Conservation (phyloP, 2,329 filamentous ascomycete genomes). For the Calycina herbarum region DNA sequence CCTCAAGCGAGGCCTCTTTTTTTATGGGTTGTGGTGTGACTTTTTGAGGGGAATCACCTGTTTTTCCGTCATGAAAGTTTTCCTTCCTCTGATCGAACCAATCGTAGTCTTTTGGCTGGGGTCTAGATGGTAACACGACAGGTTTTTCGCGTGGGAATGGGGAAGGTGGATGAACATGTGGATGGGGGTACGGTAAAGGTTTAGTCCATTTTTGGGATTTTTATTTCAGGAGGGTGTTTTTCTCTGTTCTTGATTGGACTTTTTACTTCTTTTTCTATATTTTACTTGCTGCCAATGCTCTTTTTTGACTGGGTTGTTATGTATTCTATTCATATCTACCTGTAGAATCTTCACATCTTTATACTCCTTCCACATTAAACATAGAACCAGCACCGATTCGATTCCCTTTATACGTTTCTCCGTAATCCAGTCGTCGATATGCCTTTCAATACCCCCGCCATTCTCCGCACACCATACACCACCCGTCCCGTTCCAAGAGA, state of each 20-base stretch:
- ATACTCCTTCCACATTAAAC: neutral
- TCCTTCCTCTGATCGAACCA: neutral
- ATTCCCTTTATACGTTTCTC: neutral
- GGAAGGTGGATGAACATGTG: neutral
- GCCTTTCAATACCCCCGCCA: constrained; percentile 11
- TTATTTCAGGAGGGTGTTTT: neutral
- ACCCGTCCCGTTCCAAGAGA: constrained; percentile 11
- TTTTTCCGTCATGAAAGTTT: neutral
- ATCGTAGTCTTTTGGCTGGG: neutral
- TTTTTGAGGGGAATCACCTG: neutral
- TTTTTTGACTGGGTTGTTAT: neutral
- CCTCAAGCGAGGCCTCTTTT: neutral
- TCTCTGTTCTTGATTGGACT: neutral
- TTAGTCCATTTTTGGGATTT: neutral
- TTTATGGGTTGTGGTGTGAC: constrained; percentile 6
- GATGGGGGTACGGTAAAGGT: constrained; percentile 11
- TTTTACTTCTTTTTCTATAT: neutral
- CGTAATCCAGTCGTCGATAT: neutral
- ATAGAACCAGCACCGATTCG: neutral
- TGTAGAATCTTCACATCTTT: neutral
- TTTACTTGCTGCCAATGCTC: neutral
- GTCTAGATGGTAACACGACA: neutral
- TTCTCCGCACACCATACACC: constrained; percentile 13
- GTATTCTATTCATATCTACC: neutral
- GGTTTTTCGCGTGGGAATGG: neutral